Percentiles rank a stretch among this genome's conserved stretches.
Evolutionary conservation across 176 grass and related monocot species (phyloP).

Genomic region (Echinochloa phyllopogon): DNA sequence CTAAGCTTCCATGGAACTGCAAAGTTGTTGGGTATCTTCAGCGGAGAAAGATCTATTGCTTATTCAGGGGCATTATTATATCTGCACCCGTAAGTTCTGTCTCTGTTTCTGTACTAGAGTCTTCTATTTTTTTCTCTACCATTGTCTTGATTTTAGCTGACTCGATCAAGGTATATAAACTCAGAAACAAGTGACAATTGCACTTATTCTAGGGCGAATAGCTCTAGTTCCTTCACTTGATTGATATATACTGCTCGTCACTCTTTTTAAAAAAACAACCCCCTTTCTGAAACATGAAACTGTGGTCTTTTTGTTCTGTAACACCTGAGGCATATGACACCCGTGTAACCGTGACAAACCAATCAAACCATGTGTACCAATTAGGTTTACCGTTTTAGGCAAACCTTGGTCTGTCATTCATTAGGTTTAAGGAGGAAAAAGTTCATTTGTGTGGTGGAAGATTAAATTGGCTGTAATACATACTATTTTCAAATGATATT

Average conservation of each 20-base stretch:
- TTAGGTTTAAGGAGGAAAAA: neutral
- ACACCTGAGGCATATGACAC: neutral
- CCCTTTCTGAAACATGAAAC: constrained; percentile 9
- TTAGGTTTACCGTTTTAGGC: neutral
- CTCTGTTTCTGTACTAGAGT: neutral
- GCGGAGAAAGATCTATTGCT: constrained; percentile 67
- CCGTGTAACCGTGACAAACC: neutral
- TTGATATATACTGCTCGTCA: neutral
- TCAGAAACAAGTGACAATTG: neutral
- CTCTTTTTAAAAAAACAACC: neutral
- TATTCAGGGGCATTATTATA: constrained; percentile 79
- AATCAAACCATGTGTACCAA: neutral
- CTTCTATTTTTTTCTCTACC: constrained; percentile 36
- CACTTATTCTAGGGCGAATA: constrained; percentile 4
- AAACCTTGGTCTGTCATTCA: constrained; percentile 2
- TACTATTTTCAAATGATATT: neutral
- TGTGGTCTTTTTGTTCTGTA: neutral
- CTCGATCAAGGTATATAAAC: constrained; percentile 15
- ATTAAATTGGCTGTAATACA: neutral
- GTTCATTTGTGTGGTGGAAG: constrained; percentile 20
- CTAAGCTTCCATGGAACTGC: constrained; percentile 76
- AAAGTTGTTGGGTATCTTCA: constrained; percentile 69
- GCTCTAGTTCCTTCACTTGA: constrained; percentile 2
- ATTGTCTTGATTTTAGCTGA: constrained; percentile 8
- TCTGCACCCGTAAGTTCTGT: constrained; percentile 63